Evolutionary conservation across 192 early-diverging fungal genomes (phyloP).

Genomic region (Gryganskiella cystojenkinii): DNA sequence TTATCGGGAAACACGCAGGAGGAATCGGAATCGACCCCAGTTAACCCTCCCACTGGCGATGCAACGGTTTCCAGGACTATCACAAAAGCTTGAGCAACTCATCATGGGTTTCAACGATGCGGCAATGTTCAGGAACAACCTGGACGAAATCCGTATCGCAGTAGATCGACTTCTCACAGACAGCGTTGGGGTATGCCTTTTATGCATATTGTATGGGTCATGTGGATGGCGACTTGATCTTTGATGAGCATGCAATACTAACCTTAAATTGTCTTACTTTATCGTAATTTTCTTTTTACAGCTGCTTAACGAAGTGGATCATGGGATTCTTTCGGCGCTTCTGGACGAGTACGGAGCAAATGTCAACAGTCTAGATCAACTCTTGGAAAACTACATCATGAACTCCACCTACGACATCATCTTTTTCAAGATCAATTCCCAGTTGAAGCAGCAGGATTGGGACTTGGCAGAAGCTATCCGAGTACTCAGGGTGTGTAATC

Average conservation of each 20-base stretch:
- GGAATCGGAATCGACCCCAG: constrained; percentile 7
- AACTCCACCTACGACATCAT: constrained; percentile 64
- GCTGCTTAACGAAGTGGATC: constrained; percentile 44
- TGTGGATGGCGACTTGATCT: too few relatives aligned
- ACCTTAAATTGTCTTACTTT: too few relatives aligned
- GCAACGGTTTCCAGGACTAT: constrained; percentile 37
- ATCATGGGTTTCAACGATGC: constrained; percentile 47
- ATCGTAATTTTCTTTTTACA: constrained; percentile 4
- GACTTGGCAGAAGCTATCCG: constrained; percentile 49
- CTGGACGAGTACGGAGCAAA: constrained; percentile 29
- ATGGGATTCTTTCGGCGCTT: constrained; percentile 7
- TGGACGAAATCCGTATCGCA: constrained; percentile 33
- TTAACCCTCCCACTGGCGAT: constrained; percentile 27
- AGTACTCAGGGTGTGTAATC: constrained; percentile 33
- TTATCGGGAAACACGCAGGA: constrained; percentile 7
- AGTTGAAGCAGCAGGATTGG: constrained; percentile 51
- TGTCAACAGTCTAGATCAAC: constrained; percentile 30
- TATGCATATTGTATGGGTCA: too few relatives aligned
- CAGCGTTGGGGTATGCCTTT: constrained; percentile 30
- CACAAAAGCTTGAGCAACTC: constrained; percentile 32
- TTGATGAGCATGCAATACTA: too few relatives aligned
- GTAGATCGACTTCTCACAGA: constrained; percentile 24
- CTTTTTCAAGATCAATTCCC: constrained; percentile 60
- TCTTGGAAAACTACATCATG: constrained; percentile 62
- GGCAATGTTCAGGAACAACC: constrained; percentile 18